These are phyloP conservation scores for Hypomontagnella monticulosa DNA, from an alignment of 495 filamentous ascomycete genomes.

Conservation along the genomic window DNA sequence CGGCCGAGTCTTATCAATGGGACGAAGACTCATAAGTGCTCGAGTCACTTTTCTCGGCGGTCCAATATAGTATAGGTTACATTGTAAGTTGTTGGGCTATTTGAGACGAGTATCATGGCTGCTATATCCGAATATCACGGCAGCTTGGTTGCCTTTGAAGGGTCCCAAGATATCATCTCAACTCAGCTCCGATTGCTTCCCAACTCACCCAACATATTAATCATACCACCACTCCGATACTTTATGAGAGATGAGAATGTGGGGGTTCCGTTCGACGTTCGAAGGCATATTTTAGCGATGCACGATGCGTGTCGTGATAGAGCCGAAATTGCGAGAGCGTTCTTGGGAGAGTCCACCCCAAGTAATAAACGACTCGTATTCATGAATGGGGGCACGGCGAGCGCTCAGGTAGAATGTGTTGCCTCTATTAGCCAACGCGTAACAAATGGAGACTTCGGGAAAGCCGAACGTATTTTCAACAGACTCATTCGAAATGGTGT, in stretches of 20 bases:
- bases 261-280: slow-evolving; percentile 45
- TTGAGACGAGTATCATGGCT: slow-evolving; percentile 19
- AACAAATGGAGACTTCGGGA: slow-evolving; percentile 51
- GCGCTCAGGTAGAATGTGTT: slow-evolving; percentile 57
- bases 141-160: slow-evolving; percentile 63
- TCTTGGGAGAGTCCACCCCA: slow-evolving; percentile 52
- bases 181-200: slow-evolving; percentile 63
- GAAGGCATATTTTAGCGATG: slow-evolving; percentile 51
- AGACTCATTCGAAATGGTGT: slow-evolving; percentile 55
- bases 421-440: slow-evolving; percentile 53
- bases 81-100: slow-evolving; percentile 1
- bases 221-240: slow-evolving; percentile 54
- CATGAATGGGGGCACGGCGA: slow-evolving; percentile 60
- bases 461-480: slow-evolving; percentile 56
- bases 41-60: background rate
- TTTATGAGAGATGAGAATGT: slow-evolving; percentile 44
- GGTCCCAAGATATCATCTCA: slow-evolving; percentile 56
- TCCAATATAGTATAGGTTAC: background rate
- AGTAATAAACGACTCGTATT: slow-evolving; percentile 59
- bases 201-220: slow-evolving; percentile 57
- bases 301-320: slow-evolving; percentile 54
- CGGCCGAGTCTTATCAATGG: background rate
- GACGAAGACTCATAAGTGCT: background rate
- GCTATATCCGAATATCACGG: slow-evolving; percentile 45
- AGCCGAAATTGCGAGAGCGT: slow-evolving; percentile 53